Evolutionary conservation across 2,329 filamentous ascomycete genomes (phyloP).

Genomic region (Lecanoromycetidae sp.): DNA sequence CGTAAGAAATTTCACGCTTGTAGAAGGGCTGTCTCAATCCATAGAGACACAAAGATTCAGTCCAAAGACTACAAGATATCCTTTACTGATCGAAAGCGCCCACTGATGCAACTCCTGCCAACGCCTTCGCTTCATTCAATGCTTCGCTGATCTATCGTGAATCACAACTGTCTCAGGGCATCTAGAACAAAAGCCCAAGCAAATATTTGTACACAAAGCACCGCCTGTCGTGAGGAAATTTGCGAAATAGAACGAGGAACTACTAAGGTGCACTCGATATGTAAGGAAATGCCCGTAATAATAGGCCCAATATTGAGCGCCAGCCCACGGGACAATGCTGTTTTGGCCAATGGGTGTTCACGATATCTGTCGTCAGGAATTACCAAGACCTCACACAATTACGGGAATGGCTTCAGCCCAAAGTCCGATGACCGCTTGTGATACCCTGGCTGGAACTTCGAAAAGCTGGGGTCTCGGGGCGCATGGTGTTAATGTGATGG

Average conservation of each 20-base stretch:
- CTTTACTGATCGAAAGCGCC: background rate
- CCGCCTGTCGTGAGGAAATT: background rate
- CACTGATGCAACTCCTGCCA: background rate
- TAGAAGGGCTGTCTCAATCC: too few relatives aligned
- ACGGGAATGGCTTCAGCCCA: conserved; percentile 24
- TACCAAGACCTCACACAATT: too few relatives aligned
- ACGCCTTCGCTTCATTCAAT: conserved; percentile 3
- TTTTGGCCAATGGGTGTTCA: too few relatives aligned
- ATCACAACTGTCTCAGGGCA: background rate
- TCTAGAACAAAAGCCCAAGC: background rate
- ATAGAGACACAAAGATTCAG: too few relatives aligned
- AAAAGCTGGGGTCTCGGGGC: conserved; percentile 25
- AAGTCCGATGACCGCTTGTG: conserved; percentile 30
- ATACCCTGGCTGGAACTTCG: conserved; percentile 30
- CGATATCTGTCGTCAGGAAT: too few relatives aligned
- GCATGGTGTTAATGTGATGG: conserved; percentile 24
- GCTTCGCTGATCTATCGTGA: background rate
- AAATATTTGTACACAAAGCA: background rate
- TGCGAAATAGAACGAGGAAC: background rate
- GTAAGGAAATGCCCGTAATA: too few relatives aligned
- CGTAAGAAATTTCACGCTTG: too few relatives aligned
- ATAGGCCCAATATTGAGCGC: too few relatives aligned
- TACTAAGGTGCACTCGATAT: background rate
- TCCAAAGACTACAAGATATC: too few relatives aligned
- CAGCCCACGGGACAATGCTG: too few relatives aligned